A percentile compares a stretch with the other conserved stretches of the same genome.
Evolutionary conservation across 352 stramenopile genomes (phyloP).

Genomic region (Phytophthora foliorum): DNA sequence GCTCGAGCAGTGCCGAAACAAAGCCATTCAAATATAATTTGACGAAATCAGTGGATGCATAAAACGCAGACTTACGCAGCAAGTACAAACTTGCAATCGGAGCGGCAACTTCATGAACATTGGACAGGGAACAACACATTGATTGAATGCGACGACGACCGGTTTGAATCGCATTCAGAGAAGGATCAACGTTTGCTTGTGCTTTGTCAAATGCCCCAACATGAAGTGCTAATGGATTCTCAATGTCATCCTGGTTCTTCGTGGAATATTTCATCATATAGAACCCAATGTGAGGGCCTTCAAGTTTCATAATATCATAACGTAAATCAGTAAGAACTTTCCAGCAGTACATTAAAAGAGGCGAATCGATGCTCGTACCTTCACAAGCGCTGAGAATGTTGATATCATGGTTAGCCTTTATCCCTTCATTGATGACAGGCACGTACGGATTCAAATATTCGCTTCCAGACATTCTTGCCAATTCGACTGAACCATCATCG

Average conservation of each 20-base stretch:
- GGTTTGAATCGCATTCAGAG: neutral
- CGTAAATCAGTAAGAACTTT: too few species aligned
- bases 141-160: neutral
- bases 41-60: neutral
- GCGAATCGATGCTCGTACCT: too few species aligned
- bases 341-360: too few species aligned
- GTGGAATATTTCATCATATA: neutral
- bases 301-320: too few species aligned
- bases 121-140: neutral
- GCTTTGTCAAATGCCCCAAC: neutral
- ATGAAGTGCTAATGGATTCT: neutral
- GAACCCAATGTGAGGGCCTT: neutral
- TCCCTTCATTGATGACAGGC: neutral
- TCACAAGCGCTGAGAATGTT: neutral
- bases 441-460: neutral
- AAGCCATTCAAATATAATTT: neutral
- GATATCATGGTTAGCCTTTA: neutral
- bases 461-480: neutral
- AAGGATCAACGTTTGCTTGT: neutral
- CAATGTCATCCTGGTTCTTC: neutral
- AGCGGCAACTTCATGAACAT: neutral
- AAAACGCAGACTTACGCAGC: neutral
- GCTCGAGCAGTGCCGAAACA: neutral
- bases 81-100: neutral
- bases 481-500: neutral